Percentiles rank a stretch among this genome's conserved stretches.
These are phyloP conservation scores for Trifolium fragiferum DNA, from an alignment of 306 rosid genomes.

Conservation along the genomic window DNA sequence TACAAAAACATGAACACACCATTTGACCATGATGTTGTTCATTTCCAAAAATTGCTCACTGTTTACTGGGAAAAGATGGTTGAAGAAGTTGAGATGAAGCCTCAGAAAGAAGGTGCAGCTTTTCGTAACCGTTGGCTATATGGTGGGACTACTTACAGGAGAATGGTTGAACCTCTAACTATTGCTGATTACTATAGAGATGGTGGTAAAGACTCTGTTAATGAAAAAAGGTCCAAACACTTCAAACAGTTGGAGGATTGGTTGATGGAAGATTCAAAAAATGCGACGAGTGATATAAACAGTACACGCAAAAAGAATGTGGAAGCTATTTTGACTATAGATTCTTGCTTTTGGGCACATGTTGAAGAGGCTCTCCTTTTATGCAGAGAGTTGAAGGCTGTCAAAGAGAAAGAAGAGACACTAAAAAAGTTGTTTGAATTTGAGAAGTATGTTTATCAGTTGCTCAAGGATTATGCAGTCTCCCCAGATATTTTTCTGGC, in stretches of 20 bases:
- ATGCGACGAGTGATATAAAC: neutral
- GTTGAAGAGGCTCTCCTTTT: slow-evolving; percentile 60
- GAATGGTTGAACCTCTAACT: slow-evolving; percentile 66
- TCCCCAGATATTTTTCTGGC: slow-evolving; percentile 64
- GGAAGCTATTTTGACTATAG: slow-evolving; percentile 48
- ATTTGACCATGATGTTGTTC: slow-evolving; percentile 19
- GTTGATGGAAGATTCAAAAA: neutral
- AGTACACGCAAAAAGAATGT: slow-evolving; percentile 25
- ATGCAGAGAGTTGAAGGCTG: slow-evolving; percentile 24
- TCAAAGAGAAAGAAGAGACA: slow-evolving; percentile 13
- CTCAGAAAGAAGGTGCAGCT: slow-evolving; percentile 45
- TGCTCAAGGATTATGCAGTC: slow-evolving; percentile 47
- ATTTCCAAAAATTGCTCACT: slow-evolving; percentile 39
- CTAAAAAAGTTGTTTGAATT: slow-evolving; percentile 28
- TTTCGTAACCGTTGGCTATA: slow-evolving; percentile 44
- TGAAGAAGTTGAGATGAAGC: slow-evolving; percentile 54
- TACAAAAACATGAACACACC: slow-evolving; percentile 30
- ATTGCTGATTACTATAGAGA: slow-evolving; percentile 57
- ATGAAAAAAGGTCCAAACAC: slow-evolving; percentile 45
- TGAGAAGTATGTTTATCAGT: slow-evolving; percentile 49
- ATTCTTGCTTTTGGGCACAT: slow-evolving; percentile 71
- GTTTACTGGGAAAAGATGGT: slow-evolving; percentile 58
- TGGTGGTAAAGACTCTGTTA: slow-evolving; percentile 16
- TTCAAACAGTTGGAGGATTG: slow-evolving; percentile 51
- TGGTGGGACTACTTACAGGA: slow-evolving; percentile 57